phyloP scores from a whole-genome alignment of 352 stramenopile species.

The Globisporangium uncinulatum region DNA sequence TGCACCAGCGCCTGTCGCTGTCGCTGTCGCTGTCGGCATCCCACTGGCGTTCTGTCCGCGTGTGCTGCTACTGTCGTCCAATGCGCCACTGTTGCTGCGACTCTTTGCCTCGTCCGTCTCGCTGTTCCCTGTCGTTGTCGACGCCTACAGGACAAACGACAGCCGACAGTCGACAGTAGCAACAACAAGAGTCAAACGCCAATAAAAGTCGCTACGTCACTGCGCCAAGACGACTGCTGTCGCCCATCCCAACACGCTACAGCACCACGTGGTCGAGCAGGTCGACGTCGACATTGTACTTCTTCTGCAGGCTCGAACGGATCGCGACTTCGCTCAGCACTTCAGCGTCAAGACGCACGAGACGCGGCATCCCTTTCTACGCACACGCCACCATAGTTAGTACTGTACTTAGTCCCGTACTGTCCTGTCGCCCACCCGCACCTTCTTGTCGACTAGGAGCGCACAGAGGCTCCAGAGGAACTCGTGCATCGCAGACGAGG shows the following conservation, averaged over 20 bases:
- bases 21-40: background rate
- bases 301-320: conserved; percentile 42
- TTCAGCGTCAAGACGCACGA: conserved; percentile 52
- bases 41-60: conserved; percentile 3
- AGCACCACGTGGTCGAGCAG: conserved; percentile 42
- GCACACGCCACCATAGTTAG: background rate
- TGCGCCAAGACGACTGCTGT: too few species aligned
- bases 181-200: too few species aligned
- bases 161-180: background rate
- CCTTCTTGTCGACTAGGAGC: conserved; percentile 45
- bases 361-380: conserved; percentile 36
- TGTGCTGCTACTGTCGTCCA: conserved; percentile 16
- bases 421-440: conserved; percentile 7
- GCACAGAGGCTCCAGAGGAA: conserved; percentile 72
- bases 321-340: conserved; percentile 55
- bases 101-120: conserved; percentile 9
- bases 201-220: too few species aligned
- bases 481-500: conserved; percentile 52
- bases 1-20: conserved; percentile 9
- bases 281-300: conserved; percentile 62
- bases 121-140: conserved; percentile 28
- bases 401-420: background rate
- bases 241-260: too few species aligned
- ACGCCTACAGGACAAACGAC: conserved; percentile 15
- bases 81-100: conserved; percentile 4